These are phyloP conservation scores for Avena atlantica DNA, from an alignment of 176 grass and related monocot species.

Conservation along the genomic window DNA sequence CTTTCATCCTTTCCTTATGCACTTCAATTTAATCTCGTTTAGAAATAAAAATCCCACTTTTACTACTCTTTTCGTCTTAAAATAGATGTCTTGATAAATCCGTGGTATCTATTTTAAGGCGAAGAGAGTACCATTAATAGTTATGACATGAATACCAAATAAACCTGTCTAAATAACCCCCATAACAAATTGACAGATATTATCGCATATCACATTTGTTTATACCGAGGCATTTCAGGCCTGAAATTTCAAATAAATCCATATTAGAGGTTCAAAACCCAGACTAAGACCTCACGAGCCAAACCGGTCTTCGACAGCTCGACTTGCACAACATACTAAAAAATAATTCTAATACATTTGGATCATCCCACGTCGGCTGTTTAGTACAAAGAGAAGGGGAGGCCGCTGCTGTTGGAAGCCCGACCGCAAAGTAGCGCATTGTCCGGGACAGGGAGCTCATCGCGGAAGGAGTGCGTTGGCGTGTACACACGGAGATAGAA, in stretches of 20 bases:
- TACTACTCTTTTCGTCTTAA: too few relatives aligned
- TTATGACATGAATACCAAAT: not conserved
- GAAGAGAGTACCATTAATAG: not conserved
- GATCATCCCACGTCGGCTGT: not conserved
- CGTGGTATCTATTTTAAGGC: too few relatives aligned
- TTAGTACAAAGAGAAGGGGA: not conserved
- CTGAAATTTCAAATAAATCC: not conserved
- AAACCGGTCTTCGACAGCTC: slow-evolving; percentile 2
- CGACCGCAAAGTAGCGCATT: slow-evolving; percentile 78
- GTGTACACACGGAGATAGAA: slow-evolving; percentile 88
- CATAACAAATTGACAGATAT: not conserved
- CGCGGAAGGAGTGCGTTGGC: slow-evolving; percentile 62
- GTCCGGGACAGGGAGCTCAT: slow-evolving; percentile 72
- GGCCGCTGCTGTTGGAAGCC: slow-evolving; percentile 20
- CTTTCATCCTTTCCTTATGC: too few relatives aligned
- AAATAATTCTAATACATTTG: not conserved
- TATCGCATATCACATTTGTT: not conserved
- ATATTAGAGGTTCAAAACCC: not conserved
- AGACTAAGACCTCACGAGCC: slow-evolving; percentile 5
- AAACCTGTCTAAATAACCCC: not conserved
- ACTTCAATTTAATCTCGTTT: too few relatives aligned
- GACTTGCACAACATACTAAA: not conserved
- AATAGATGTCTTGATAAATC: too few relatives aligned
- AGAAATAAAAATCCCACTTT: too few relatives aligned
- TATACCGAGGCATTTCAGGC: not conserved